Evolutionary conservation across 805 yeast species (phyloP).

Genomic region (Wickerhamia fluorescens): DNA sequence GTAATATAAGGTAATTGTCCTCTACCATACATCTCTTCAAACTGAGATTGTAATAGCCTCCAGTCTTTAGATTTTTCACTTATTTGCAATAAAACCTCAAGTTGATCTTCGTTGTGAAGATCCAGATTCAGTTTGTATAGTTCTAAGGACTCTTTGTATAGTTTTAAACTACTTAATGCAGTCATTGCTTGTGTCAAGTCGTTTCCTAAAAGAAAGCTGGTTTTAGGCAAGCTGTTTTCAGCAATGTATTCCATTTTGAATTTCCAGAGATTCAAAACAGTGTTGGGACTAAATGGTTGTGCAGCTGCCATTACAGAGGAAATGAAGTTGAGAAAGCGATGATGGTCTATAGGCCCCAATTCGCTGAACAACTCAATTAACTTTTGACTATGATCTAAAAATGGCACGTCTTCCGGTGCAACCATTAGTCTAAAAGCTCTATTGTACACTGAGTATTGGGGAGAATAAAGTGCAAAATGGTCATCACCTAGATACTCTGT

Average conservation of each 20-base stretch:
- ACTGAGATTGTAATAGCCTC: slow-evolving; percentile 47
- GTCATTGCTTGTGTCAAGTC: slow-evolving; percentile 28
- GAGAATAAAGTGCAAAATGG: slow-evolving; percentile 11
- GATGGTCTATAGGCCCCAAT: background rate
- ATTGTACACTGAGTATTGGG: slow-evolving; percentile 13
- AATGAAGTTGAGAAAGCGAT: slow-evolving; percentile 9
- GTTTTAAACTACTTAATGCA: slow-evolving; percentile 16
- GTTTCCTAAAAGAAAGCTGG: slow-evolving; percentile 3
- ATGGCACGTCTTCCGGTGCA: slow-evolving; percentile 6
- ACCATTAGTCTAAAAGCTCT: slow-evolving; percentile 14
- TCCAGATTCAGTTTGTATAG: slow-evolving; percentile 30
- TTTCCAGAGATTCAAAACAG: slow-evolving; percentile 15
- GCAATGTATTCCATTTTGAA: slow-evolving; percentile 9
- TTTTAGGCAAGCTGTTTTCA: background rate
- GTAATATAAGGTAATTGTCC: slow-evolving; percentile 45
- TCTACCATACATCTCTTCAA: slow-evolving; percentile 49
- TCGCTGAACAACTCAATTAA: slow-evolving; percentile 5
- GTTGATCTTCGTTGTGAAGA: slow-evolving; percentile 42
- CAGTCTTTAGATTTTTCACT: slow-evolving; percentile 44
- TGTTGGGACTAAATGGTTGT: slow-evolving; percentile 9
- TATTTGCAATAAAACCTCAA: slow-evolving; percentile 40
- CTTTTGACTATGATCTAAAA: slow-evolving; percentile 7
- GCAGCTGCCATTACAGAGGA: slow-evolving; percentile 11
- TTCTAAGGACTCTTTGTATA: slow-evolving; percentile 14
- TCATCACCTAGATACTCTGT: slow-evolving; percentile 12